Conservation (phyloP, 805 yeast genomes). For the Nakazawaea sp. region DNA sequence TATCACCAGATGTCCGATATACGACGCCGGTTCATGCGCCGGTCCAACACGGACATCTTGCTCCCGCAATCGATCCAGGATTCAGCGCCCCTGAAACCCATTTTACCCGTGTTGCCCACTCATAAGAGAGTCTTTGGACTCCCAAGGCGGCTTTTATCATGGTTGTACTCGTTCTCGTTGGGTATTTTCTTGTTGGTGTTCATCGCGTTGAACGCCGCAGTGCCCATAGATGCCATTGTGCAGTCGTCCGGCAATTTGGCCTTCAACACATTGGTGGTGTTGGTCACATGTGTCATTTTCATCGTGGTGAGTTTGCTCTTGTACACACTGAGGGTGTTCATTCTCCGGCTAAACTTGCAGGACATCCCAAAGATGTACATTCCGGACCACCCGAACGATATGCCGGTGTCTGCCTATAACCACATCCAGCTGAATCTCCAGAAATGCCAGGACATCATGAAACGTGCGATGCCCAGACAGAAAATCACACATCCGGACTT, state of each 20-base stretch:
- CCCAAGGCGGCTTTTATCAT: slow-evolving; percentile 20
- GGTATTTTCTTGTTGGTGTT: slow-evolving; percentile 31
- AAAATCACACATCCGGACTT: slow-evolving; percentile 46
- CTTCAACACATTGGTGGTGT: slow-evolving; percentile 74
- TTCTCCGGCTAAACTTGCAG: slow-evolving; percentile 49
- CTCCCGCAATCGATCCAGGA: slow-evolving; percentile 5
- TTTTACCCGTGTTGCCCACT: slow-evolving; percentile 2
- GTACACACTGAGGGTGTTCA: slow-evolving; percentile 53
- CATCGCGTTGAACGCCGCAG: slow-evolving; percentile 57
- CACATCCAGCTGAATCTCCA: slow-evolving; percentile 32
- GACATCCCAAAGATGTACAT: slow-evolving; percentile 78
- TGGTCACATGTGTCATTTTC: slow-evolving; percentile 61
- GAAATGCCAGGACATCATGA: slow-evolving; percentile 33
- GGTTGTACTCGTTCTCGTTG: slow-evolving; percentile 41
- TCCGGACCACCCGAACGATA: slow-evolving; percentile 56
- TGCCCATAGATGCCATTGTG: slow-evolving; percentile 76
- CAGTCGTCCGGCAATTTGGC: slow-evolving; percentile 57
- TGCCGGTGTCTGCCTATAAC: slow-evolving; percentile 39
- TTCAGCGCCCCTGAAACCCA: not conserved
- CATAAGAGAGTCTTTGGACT: slow-evolving; percentile 7
- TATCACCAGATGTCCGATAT: too few species aligned
- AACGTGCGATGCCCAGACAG: slow-evolving; percentile 33
- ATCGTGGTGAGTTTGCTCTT: slow-evolving; percentile 41
- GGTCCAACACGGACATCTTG: slow-evolving; percentile 5
- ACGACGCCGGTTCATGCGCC: slow-evolving; percentile 8